Conservation (phyloP, 2,329 filamentous ascomycete genomes). For the Stagonosporopsis cucurbitacearum region DNA sequence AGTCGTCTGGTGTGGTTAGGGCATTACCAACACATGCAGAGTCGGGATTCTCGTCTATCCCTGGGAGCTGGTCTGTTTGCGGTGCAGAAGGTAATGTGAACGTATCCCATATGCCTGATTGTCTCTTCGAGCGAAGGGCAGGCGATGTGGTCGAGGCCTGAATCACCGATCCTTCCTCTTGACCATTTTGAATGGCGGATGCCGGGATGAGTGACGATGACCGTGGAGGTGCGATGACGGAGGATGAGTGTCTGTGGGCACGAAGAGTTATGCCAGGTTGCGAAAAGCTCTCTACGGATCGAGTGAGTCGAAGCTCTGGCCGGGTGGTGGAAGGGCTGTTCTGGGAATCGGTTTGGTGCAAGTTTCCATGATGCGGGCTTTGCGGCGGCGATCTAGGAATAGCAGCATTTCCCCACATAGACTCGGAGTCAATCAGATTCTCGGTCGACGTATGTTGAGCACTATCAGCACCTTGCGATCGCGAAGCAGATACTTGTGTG, state of each 20-base stretch:
- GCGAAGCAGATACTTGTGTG: slow-evolving; percentile 1
- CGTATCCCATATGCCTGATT: slow-evolving; percentile 44
- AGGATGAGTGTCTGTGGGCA: slow-evolving; percentile 48
- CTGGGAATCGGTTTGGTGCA: slow-evolving; percentile 18
- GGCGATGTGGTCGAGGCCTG: slow-evolving; percentile 1
- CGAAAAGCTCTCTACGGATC: slow-evolving; percentile 61
- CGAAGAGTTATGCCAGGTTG: slow-evolving; percentile 56
- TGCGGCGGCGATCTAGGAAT: slow-evolving; percentile 31
- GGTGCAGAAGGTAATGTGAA: slow-evolving; percentile 30
- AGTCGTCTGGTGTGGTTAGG: slow-evolving; percentile 52
- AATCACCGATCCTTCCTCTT: slow-evolving; percentile 22
- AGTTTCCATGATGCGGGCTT: slow-evolving; percentile 28
- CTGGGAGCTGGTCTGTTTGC: slow-evolving; percentile 28
- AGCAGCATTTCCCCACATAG: slow-evolving; percentile 26
- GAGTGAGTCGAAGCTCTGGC: slow-evolving; percentile 35
- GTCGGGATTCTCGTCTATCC: slow-evolving; percentile 39
- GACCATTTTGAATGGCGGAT: slow-evolving; percentile 27
- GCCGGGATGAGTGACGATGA: slow-evolving; percentile 44
- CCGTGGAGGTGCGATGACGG: slow-evolving; percentile 50
- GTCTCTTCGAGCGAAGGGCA: slow-evolving; percentile 31
- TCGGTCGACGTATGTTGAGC: slow-evolving; percentile 8
- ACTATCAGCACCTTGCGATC: neutral
- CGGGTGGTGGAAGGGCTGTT: slow-evolving; percentile 20
- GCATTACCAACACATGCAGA: slow-evolving; percentile 46
- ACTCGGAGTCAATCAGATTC: slow-evolving; percentile 14